Evolutionary conservation across 257 asterid genomes (phyloP), one percentile per base, ranked within the genome.

Genomic region (Paulownia fortunei): DNA sequence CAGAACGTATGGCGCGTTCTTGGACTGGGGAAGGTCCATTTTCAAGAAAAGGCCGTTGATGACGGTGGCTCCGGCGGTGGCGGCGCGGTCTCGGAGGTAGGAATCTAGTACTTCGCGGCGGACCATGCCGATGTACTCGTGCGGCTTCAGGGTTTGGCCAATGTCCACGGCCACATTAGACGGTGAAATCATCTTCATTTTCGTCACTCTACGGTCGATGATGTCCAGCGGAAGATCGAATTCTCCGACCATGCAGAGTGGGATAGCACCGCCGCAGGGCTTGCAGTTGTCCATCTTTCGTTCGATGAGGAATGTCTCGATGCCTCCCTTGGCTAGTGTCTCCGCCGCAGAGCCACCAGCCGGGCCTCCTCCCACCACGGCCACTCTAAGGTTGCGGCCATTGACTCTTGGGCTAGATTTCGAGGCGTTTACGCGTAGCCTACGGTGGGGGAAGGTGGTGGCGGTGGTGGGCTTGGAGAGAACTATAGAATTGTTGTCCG

Each of bases 241-340:
- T 73, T 94, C 98, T 3, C 96, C 98, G 67, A 94, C 98, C 98
- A 94, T 94, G 37, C 98, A 94, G 3, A 94, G 89, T 2, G 98
- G 98, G 34, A 94, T 94, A 0, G 98, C 98, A 13, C 98, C 98
- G 61, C 99, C 98, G 36, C 99, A 94, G 1, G 99, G 99, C 79
- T 94, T 94, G 87, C 97, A 92, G 85, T 94, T 92, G 72, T 94
- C 98, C 59, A 94, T 75, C 85, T 94, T 94, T 1, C 99, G 87
- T 26, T 94, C 99, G 13, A 94, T 87, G 8, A 94, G 89, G 44
- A 92, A 82, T 7, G 99, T 91, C 55, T 94, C 99, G 42, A 94
- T 74, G 0, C 98, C 99, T 0, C 99, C 97, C 72, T 91, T 87
- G 0, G 96, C 92, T 0, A 94, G 92, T 0, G 98, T 92, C 77